Conservation (phyloP, 352 stramenopile species). For the Halophytophthora polymorphica region DNA sequence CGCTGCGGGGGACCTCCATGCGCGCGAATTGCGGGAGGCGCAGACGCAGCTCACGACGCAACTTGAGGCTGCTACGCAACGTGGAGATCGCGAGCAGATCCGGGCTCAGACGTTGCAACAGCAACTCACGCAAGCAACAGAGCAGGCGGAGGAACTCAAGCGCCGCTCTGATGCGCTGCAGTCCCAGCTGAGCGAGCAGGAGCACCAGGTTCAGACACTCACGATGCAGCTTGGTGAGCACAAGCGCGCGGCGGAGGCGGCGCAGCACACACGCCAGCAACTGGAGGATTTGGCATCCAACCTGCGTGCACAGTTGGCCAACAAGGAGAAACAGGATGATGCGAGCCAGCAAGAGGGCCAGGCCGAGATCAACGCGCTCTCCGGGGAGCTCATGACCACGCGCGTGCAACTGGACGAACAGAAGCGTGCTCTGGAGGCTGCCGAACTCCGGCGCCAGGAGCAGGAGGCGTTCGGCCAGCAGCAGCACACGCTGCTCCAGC, state of each 20-base stretch:
- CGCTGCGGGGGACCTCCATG: slow-evolving; percentile 43
- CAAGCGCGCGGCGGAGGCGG: slow-evolving; percentile 42
- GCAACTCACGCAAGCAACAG: slow-evolving; percentile 32
- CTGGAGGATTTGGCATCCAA: slow-evolving; percentile 60
- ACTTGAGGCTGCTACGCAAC: slow-evolving; percentile 39
- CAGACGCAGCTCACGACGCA: slow-evolving; percentile 38
- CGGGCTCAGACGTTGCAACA: slow-evolving; percentile 40
- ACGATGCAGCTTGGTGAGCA: slow-evolving; percentile 56
- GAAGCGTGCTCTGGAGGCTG: slow-evolving; percentile 59
- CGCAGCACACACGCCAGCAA: slow-evolving; percentile 66
- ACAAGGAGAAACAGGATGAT: slow-evolving; percentile 52
- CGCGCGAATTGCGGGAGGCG: slow-evolving; percentile 46
- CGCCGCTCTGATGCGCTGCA: slow-evolving; percentile 50
- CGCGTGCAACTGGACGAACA: slow-evolving; percentile 77
- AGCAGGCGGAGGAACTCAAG: slow-evolving; percentile 38
- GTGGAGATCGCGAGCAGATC: slow-evolving; percentile 22
- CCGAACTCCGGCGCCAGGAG: slow-evolving; percentile 65
- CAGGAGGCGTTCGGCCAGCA: slow-evolving; percentile 52
- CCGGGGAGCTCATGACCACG: slow-evolving; percentile 67
- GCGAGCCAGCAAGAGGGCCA: slow-evolving; percentile 52
- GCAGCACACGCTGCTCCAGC: slow-evolving; percentile 53
- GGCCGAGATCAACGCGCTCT: slow-evolving; percentile 62
- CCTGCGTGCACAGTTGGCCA: slow-evolving; percentile 54
- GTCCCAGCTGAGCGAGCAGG: slow-evolving; percentile 45
- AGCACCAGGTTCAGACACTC: slow-evolving; percentile 56